Evolutionary conservation across 139 green algal genomes (phyloP), one percentile per base, ranked within the genome.

Genomic region (Chlamydomonas sp.): DNA sequence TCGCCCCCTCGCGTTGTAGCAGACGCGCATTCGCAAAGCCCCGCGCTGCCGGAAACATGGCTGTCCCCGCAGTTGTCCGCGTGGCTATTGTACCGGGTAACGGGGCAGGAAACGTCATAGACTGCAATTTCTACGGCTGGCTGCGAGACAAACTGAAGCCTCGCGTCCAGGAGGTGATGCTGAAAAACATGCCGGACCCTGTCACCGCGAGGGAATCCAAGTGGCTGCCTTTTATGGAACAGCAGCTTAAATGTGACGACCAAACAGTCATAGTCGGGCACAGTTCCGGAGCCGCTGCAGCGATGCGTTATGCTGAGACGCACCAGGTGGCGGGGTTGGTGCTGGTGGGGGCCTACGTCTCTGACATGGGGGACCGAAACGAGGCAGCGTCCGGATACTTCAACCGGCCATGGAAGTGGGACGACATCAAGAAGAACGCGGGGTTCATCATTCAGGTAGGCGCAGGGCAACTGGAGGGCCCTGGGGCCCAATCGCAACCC

Each of bases 391-490:
- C 72, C 9, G 82, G 82, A 2, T 87, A 87, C n/a, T 87, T 87
- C 66, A 74, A 62, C 63, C 69, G 90, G 75, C 90, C 90, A 0
- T 93, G 90, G 90, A 66, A 88, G 61, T 93, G 88, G 88, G 81
- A 91, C 8, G 64, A 74, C 0, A 89, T 91, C 58, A 86, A 83
- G 68, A 14, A n/a, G 2, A 92, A 93, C 57, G 61, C 78, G 3
- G 74, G 80, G 0, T 90, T 90, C 63, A 88, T 92, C 58, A 76
- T 84, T 4, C 87, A 90, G 79, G 79, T 86, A 7, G 18, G 16
- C 18, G 49, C 6, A 2, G 18, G 67, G 8, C 67, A 31, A 4
- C 58, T 9, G 76, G 4, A 76, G 18, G 7, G 69, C 12, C 67
- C 8, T 5, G 12, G 18, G 74, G 49, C 7, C 2, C 2, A 4